Base-by-base conservation (phyloP, 106 monocot species). In the Dioscorea alata region DNA sequence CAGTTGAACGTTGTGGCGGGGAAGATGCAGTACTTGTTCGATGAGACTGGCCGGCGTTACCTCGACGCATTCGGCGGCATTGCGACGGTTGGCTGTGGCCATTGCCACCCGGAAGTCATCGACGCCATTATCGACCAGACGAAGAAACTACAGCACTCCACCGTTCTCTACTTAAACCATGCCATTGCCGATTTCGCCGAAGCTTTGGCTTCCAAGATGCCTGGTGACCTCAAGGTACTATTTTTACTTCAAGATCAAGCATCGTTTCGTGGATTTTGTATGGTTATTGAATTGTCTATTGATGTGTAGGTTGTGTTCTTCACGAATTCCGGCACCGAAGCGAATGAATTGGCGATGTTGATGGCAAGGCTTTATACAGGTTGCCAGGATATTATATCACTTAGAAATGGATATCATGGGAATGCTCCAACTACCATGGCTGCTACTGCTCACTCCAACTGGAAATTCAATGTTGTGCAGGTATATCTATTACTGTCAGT, bases 281-380 rank as follows among this genome's bases (percentile, higher is more conserved):
- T 42, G 42, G 42, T 42, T 42, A 10, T 10, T 42, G 42, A 42
- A 10, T 42, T 42, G 42, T 42, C 22, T 1, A 24, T 15, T 15
- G 28, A 28, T 33, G 63, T 65, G 23, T 67, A 97, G 96, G 89
- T 89, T 63, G 86, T 89, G 22, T 97, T 92, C 83, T 97, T 97
- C 78, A 97, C 96, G 21, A 97, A 97, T 68, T 97, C 96, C 68
- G 96, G 96, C 34, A 97, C 89, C 23, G 96, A 97, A 75, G 96
- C 89, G 13, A 97, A 92, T 68, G 96, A 97, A 66, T 84, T 97
- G 33, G 96, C 96, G 7, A 23, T 97, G 74, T 86, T 97, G 96
- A 97, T 92, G 17, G 84, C 89, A 2, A 74, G 92, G 48, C 82
- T 97, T 20, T 89, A 92, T 68, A 97, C 89, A 13, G 86, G 92